These are phyloP conservation scores for Coemansia sp. DNA, from an alignment of 192 early-diverging fungal genomes.

Conservation along the genomic window DNA sequence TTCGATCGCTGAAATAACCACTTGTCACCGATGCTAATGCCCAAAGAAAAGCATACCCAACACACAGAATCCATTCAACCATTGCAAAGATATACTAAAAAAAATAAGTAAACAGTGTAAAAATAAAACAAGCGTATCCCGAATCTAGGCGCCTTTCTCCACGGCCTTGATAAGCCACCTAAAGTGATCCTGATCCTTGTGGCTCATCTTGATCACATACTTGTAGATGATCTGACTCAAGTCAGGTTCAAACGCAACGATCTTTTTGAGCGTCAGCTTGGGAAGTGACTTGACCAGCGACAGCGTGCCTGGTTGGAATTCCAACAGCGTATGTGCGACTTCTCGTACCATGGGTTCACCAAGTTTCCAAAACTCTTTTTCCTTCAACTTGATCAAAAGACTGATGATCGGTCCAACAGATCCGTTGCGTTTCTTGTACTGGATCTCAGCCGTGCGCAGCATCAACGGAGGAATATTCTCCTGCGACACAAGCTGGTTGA, in stretches of 20 bases:
- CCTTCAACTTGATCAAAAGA: conserved; percentile 23
- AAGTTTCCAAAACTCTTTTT: conserved; percentile 41
- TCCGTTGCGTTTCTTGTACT: conserved; percentile 17
- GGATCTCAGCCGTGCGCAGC: conserved; percentile 34
- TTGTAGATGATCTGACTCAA: conserved; percentile 14
- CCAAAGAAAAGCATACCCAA: too few relatives aligned
- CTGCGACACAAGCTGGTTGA: conserved; percentile 36
- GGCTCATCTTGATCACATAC: conserved; percentile 45
- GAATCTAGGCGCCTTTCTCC: neutral
- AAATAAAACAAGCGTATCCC: neutral
- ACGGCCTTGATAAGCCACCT: conserved; percentile 28
- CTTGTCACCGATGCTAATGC: too few relatives aligned
- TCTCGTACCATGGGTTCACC: conserved; percentile 14
- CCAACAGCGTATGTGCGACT: conserved; percentile 23
- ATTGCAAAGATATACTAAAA: neutral
- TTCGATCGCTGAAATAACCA: too few relatives aligned
- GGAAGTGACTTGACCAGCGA: conserved; percentile 35
- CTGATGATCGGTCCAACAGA: conserved; percentile 17
- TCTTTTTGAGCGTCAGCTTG: conserved; percentile 21
- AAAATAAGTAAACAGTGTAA: neutral
- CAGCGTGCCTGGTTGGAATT: conserved; percentile 37
- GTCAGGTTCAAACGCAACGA: conserved; percentile 18
- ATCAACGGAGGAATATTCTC: conserved; percentile 34
- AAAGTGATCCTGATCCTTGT: conserved; percentile 22
- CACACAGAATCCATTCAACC: too few relatives aligned